Conservation (phyloP, 768 basidiomycete genomes). For the Vishniacozyma victoriae region DNA sequence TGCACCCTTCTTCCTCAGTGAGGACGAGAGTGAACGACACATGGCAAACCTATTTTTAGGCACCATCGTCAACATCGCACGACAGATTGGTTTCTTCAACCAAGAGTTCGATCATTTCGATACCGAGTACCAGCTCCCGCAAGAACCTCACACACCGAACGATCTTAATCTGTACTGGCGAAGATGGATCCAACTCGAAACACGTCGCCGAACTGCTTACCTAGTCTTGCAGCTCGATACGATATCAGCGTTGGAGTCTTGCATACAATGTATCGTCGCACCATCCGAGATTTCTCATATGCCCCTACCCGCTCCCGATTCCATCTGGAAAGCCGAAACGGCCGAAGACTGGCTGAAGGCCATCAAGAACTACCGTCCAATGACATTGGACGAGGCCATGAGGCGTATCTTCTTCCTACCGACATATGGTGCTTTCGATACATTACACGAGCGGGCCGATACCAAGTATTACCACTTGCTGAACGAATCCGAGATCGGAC, state of each 20-base stretch:
- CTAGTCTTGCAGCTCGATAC: conserved; percentile 49
- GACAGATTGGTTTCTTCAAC: conserved; percentile 45
- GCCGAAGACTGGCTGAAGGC: conserved; percentile 44
- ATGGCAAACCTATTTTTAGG: conserved; percentile 42
- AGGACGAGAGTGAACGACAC: conserved; percentile 31
- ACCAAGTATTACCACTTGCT: conserved; percentile 35
- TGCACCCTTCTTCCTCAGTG: conserved; percentile 38
- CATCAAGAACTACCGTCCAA: conserved; percentile 31
- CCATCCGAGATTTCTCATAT: conserved; percentile 41
- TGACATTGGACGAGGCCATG: conserved; percentile 44
- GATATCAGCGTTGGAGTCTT: conserved; percentile 46
- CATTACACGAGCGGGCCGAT: conserved; percentile 29
- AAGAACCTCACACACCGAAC: conserved; percentile 31
- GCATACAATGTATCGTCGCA: conserved; percentile 37
- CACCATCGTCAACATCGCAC: conserved; percentile 44
- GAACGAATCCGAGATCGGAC: conserved; percentile 40
- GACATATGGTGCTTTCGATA: conserved; percentile 35
- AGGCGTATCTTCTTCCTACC: conserved; percentile 39
- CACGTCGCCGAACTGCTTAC: conserved; percentile 44
- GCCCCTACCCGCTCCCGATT: conserved; percentile 48
- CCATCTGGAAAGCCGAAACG: conserved; percentile 46
- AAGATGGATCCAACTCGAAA: conserved; percentile 47
- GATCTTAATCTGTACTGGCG: conserved; percentile 45
- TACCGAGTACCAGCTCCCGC: conserved; percentile 15
- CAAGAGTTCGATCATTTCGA: conserved; percentile 40